Conservation (phyloP, 2,329 filamentous ascomycete species). For the Cryphonectria japonica region DNA sequence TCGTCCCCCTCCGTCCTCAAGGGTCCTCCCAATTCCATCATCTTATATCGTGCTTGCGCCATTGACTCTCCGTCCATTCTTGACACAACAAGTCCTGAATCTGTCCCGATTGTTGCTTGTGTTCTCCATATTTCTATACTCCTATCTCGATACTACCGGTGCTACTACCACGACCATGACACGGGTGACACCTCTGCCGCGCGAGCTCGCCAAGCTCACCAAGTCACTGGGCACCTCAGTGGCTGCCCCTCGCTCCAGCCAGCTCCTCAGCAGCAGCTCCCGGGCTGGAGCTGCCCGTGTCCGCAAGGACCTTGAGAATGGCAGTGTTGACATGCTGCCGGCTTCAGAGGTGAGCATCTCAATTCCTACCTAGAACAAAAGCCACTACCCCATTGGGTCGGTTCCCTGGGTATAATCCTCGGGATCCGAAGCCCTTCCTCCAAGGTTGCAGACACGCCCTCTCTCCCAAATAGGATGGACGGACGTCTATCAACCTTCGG, state of each 20-base stretch:
- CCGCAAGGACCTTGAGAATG: conserved; percentile 53
- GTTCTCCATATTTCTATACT: neutral
- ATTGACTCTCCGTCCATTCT: neutral
- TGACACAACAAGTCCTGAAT: neutral
- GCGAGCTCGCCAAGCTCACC: conserved; percentile 49
- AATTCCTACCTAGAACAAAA: neutral
- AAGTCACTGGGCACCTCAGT: conserved; percentile 51
- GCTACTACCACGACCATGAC: conserved; percentile 44
- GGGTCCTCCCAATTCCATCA: conserved; percentile 12
- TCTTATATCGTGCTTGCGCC: conserved; percentile 2
- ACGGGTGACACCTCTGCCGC: conserved; percentile 50
- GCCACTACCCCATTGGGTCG: neutral
- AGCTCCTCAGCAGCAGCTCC: conserved; percentile 42
- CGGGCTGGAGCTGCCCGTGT: conserved; percentile 45
- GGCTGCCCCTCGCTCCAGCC: conserved; percentile 39
- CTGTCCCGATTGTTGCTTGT: neutral
- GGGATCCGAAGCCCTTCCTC: conserved; percentile 13
- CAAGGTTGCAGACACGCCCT: neutral
- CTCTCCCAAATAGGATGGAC: neutral
- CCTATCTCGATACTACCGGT: conserved; percentile 1
- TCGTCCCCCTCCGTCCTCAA: neutral
- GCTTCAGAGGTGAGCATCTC: conserved; percentile 23
- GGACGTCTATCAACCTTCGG: conserved; percentile 8
- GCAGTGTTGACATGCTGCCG: conserved; percentile 17
- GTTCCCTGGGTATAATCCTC: neutral